Conservation (phyloP, 768 basidiomycete species). For the Sarcodon sp. region DNA sequence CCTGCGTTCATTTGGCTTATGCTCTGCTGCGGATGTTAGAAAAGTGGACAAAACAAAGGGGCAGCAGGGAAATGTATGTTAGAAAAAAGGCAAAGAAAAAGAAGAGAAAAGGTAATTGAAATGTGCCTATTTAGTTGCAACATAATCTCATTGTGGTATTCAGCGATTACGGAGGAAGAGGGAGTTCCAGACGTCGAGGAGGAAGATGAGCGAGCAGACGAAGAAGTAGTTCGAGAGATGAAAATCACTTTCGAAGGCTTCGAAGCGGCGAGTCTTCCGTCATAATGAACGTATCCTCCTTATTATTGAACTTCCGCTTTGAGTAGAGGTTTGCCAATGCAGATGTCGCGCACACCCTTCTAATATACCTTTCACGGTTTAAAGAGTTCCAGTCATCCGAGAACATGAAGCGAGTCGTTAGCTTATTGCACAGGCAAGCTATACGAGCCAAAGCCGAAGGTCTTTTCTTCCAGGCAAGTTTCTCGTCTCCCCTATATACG, state of each 20-base stretch:
- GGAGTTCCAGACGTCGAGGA: conserved; percentile 61
- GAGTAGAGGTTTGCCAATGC: conserved; percentile 80
- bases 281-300: conserved; percentile 4
- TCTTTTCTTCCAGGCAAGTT: conserved; percentile 79
- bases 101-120: conserved; percentile 29
- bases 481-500: conserved; percentile 2
- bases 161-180: conserved; percentile 32
- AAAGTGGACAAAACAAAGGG: conserved; percentile 65
- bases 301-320: neutral
- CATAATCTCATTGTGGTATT: conserved; percentile 6
- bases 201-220: conserved; percentile 46
- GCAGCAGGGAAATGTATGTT: conserved; percentile 59
- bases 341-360: conserved; percentile 73
- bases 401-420: conserved; percentile 83
- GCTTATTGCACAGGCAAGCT: conserved; percentile 82
- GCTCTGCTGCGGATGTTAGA: conserved; percentile 85
- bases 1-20: conserved; percentile 75
- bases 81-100: conserved; percentile 45
- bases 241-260: conserved; percentile 88
- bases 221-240: conserved; percentile 66
- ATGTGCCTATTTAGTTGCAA: conserved; percentile 10
- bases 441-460: conserved; percentile 89
- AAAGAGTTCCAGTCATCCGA: conserved; percentile 70
- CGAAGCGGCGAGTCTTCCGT: conserved; percentile 52
- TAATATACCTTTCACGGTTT: conserved; percentile 75